Base-by-base conservation (phyloP, 371 early-diverging fungal genomes). In the Synchytrium microbalum region DNA sequence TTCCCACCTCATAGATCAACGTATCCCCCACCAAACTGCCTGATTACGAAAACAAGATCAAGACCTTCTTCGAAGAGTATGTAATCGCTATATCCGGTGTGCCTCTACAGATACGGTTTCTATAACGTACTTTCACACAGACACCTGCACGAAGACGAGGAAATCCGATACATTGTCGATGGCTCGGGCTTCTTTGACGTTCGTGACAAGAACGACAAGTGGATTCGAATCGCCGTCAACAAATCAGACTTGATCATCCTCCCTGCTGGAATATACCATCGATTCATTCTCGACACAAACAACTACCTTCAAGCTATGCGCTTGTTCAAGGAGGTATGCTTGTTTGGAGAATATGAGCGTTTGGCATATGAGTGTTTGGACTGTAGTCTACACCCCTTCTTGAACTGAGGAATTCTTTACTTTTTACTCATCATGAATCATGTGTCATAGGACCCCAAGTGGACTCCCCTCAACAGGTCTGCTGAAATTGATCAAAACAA, bases 121-220 rank as follows among this genome's bases (percentile, higher is more conserved):
- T 14, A 51, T 51, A 14, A 51, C 14, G 14, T 14, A 51, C 14
- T 51, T 23, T 51, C 14, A 28, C 13, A 10, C 69, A 86, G 86
- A 66, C 95, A 96, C 74, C 76, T 95, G 65, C 96, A 95, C 72
- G 95, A 93, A 69, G 96, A 96, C 71, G 98, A 96, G 77, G 96
- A 97, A 75, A 95, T 96, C 65, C 88, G 98, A 29, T 94, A 77
- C 68, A 86, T 96, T 61, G 66, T 46, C 92, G 32, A 63, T 26
- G 63, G 32, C 25, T 60, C 66, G 16, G 51, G 54, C 32, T n/a
- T 14, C 23, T 52, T 2, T 25, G 52, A 25, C 57, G 28, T 78
- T 26, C 73, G 76, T 68, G 86, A 89, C 69, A 66, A 72, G 28
- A 60, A 82, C 0, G 94, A 96, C 73, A 72, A 79, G 23, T 97